A percentile compares a stretch with the other conserved stretches of the same genome.
phyloP scores from a whole-genome alignment of 2,329 filamentous ascomycete genomes.

The Claviceps sp. region DNA sequence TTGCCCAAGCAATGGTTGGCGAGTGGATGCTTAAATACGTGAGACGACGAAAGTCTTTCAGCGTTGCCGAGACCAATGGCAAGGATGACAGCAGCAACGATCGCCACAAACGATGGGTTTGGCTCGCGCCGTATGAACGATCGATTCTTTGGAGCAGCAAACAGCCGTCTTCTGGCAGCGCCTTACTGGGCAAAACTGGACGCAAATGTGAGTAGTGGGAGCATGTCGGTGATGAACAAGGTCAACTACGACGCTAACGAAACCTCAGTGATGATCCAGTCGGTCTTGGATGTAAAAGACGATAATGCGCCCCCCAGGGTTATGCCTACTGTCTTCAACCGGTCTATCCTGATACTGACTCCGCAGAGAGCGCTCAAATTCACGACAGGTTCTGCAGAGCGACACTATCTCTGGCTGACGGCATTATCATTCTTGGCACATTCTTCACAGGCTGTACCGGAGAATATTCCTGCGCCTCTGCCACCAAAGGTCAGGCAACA shows the following conservation, averaged over 20 bases:
- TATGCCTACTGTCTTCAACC: slow-evolving; percentile 56
- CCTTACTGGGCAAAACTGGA: slow-evolving; percentile 84
- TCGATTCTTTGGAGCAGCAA: slow-evolving; percentile 98
- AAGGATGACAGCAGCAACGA: slow-evolving; percentile 61
- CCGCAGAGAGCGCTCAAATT: slow-evolving; percentile 92
- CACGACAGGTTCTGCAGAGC: slow-evolving; percentile 67
- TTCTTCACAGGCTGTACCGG: slow-evolving; percentile 67
- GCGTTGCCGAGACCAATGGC: slow-evolving; percentile 53
- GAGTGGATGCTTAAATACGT: slow-evolving; percentile 96
- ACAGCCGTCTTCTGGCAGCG: slow-evolving; percentile 78
- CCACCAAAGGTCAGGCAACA: slow-evolving; percentile 25
- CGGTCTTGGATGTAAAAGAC: slow-evolving; percentile 92
- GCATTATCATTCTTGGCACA: slow-evolving; percentile 90
- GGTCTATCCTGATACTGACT: slow-evolving; percentile 89
- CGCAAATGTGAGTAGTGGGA: slow-evolving; percentile 64
- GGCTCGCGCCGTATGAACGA: slow-evolving; percentile 92
- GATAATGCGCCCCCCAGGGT: slow-evolving; percentile 75
- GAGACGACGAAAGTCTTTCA: slow-evolving; percentile 79
- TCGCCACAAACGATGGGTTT: slow-evolving; percentile 95
- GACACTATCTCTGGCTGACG: slow-evolving; percentile 91
- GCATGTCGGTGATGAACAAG: neutral
- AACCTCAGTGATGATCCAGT: slow-evolving; percentile 72
- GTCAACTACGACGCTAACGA: slow-evolving; percentile 15
- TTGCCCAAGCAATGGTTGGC: slow-evolving; percentile 96
- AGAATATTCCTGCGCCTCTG: slow-evolving; percentile 46